Base-by-base conservation (phyloP, 2,329 filamentous ascomycete species). In the Alternaria arborescens region DNA sequence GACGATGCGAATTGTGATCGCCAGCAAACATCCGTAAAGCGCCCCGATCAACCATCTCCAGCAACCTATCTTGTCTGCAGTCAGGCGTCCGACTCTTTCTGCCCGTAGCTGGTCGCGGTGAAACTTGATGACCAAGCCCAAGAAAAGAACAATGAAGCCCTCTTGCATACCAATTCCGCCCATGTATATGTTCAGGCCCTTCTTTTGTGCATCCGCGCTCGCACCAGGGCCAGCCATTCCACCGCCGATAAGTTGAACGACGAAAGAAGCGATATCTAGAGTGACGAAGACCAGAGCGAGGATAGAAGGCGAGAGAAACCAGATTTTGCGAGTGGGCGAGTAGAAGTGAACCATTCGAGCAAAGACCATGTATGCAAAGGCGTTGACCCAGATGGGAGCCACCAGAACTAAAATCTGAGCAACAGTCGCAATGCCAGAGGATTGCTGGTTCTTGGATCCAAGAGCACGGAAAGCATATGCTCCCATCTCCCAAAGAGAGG, bases 331-430 rank as follows among this genome's bases (percentile, higher is more conserved):
- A 54, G 59, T 62, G 28, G 67, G 64, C 18, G 65, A 67, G 43
- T 61, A 80, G 66, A 77, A 80, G 58, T 78, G 69, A 41, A 81
- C 73, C 61, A 81, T 75, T 11, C 80, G 77, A 26, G 76, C 79
- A 46, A 81, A 70, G 12, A 76, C 61, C 69, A 72, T 71, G 54
- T 83, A 83, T 18, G 77, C 71, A 63, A 79, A 83, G 8, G 81
- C 80, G 50, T 83, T 83, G 50, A 80, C 79, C 80, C 67, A 69
- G 4, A 81, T 70, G 4, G 79, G 80, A 3, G 80, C 79, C 18
- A 83, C 72, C 12, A 85, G 71, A 30, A 85, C 77, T 16, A 85
- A 71, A 8, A 85, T 71, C 11, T 78, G 79, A 26, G 79, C 78
- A 5, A 72, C 61, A 20, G 73, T 78, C 6, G 76, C 73, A 44